Percentiles rank a stretch among this genome's conserved stretches.
phyloP scores from a whole-genome alignment of 164 flowering plant genomes.

The Vitis rupestris region DNA sequence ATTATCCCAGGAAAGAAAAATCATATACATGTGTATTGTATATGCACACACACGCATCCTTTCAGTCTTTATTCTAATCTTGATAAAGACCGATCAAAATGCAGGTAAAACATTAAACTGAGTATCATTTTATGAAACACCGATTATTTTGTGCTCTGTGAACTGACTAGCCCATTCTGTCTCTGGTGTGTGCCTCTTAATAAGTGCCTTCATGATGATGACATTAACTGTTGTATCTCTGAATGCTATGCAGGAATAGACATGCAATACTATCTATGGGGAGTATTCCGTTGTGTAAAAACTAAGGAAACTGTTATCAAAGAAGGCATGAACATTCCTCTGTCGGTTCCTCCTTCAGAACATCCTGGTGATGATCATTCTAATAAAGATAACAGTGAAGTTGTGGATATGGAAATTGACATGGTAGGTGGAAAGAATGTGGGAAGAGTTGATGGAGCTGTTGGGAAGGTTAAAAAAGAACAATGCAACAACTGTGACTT shows the following conservation, averaged over 20 bases:
- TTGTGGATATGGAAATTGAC: conserved; percentile 34
- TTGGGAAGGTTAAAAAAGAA: conserved; percentile 1
- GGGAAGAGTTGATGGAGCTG: conserved; percentile 18
- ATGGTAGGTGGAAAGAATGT: conserved; percentile 28
- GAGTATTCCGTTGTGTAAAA: conserved; percentile 26
- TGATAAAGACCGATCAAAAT: too few species aligned
- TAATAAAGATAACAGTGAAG: neutral
- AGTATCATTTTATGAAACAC: too few species aligned
- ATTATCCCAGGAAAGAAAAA: too few species aligned
- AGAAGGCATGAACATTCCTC: neutral
- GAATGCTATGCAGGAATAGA: neutral
- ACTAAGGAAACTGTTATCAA: neutral
- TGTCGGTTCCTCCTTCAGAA: neutral
- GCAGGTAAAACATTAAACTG: too few species aligned
- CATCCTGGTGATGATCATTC: neutral
- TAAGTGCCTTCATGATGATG: neutral
- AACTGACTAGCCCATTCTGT: too few species aligned
- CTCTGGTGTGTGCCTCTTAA: neutral
- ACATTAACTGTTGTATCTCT: neutral
- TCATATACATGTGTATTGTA: too few species aligned
- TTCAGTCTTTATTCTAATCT: too few species aligned
- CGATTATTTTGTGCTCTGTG: too few species aligned
- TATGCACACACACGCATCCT: too few species aligned
- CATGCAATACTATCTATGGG: conserved; percentile 20
- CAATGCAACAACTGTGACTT: neutral